phyloP scores from a whole-genome alignment of 176 grass and related monocot species.

The Juncus effusus region DNA sequence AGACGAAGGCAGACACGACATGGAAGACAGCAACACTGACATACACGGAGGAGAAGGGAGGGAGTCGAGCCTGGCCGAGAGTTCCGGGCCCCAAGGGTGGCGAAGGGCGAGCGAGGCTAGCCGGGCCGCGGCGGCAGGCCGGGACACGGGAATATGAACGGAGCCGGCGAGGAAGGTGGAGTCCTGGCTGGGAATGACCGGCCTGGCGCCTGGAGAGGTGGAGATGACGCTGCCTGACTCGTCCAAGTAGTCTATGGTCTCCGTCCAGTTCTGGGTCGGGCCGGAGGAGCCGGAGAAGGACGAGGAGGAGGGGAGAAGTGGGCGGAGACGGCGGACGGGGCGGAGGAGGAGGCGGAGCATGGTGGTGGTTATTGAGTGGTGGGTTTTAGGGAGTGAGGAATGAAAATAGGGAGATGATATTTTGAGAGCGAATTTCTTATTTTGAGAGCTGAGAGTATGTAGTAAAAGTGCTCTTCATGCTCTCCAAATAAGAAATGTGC shows the following conservation, averaged over 20 bases:
- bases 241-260: constrained; percentile 82
- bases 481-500: no score
- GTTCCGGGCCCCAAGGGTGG: constrained; percentile 59
- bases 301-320: neutral
- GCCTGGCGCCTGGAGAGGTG: constrained; percentile 53
- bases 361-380: neutral
- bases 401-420: no score
- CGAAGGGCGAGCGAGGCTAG: constrained; percentile 66
- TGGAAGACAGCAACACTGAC: constrained; percentile 48
- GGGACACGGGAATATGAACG: constrained; percentile 63
- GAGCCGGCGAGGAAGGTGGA: constrained; percentile 66
- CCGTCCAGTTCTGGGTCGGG: constrained; percentile 49
- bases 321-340: constrained; percentile 13
- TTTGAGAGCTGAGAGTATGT: no score
- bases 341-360: constrained; percentile 13
- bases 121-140: constrained; percentile 56
- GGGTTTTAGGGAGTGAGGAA: no score
- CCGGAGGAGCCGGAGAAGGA: neutral
- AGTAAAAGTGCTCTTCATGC: no score
- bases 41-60: constrained; percentile 69
- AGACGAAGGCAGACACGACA: constrained; percentile 61
- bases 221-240: constrained; percentile 66
- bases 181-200: constrained; percentile 59
- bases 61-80: constrained; percentile 60
- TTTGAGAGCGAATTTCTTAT: no score